Conservation (phyloP, 2,329 filamentous ascomycete genomes). For the Microcyclospora pomicola region DNA sequence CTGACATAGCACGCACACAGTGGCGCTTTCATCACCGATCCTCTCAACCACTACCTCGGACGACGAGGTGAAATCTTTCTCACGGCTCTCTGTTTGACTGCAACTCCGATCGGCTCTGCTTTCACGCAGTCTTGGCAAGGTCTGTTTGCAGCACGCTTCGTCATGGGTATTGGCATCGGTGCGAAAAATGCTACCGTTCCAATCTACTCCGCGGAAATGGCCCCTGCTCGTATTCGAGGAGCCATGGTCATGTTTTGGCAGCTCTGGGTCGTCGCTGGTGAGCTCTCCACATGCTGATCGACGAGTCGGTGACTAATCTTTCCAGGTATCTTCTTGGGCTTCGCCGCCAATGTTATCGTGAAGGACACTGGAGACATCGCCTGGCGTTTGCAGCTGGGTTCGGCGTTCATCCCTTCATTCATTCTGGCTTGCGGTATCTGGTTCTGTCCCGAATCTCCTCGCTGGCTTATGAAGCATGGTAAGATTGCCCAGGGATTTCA, state of each 20-base stretch:
- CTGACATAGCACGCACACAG: slow-evolving; percentile 4
- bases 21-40: slow-evolving; percentile 42
- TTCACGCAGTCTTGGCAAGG: slow-evolving; percentile 45
- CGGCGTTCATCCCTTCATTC: slow-evolving; percentile 39
- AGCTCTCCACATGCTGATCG: neutral
- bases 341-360: slow-evolving; percentile 50
- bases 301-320: slow-evolving; percentile 19
- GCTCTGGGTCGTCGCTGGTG: slow-evolving; percentile 38
- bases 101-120: slow-evolving; percentile 56
- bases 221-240: slow-evolving; percentile 40
- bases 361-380: slow-evolving; percentile 44
- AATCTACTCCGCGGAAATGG: slow-evolving; percentile 29
- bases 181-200: slow-evolving; percentile 33
- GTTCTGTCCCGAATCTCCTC: slow-evolving; percentile 31
- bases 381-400: slow-evolving; percentile 56
- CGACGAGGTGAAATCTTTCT: slow-evolving; percentile 28
- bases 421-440: slow-evolving; percentile 21
- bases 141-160: slow-evolving; percentile 49
- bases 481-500: slow-evolving; percentile 33
- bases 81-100: slow-evolving; percentile 35
- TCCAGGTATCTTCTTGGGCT: slow-evolving; percentile 47
- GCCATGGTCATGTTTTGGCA: slow-evolving; percentile 75
- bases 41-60: slow-evolving; percentile 24
- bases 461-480: slow-evolving; percentile 38
- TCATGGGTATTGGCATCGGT: slow-evolving; percentile 48